Conservation (phyloP, 148 eudicot genomes). For the Gaultheria prostrata region DNA sequence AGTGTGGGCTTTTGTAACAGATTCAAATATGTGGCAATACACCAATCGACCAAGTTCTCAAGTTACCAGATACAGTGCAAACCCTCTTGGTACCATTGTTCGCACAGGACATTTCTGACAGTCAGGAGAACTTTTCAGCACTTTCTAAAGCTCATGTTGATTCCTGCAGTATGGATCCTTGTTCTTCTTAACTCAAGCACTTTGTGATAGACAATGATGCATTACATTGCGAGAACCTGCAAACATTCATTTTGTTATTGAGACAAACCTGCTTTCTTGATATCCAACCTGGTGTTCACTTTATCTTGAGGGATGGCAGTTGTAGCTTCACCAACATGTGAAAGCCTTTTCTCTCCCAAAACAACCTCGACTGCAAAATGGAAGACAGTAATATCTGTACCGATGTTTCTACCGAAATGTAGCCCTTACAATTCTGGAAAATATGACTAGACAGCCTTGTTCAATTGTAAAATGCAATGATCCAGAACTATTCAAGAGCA, state of each 20-base stretch:
- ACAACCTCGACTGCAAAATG: not conserved
- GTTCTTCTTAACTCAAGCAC: conserved; percentile 47
- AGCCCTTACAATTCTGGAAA: not conserved
- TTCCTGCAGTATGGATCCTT: conserved; percentile 42
- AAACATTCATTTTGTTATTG: conserved; percentile 43
- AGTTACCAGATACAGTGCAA: conserved; percentile 41
- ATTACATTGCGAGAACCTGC: conserved; percentile 45
- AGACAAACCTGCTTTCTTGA: conserved; percentile 21
- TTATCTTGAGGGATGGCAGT: not conserved
- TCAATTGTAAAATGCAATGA: not conserved
- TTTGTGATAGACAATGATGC: conserved; percentile 32
- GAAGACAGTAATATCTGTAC: conserved; percentile 3
- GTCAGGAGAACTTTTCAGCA: conserved; percentile 31
- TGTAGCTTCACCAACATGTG: not conserved
- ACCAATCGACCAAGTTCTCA: conserved; percentile 44
- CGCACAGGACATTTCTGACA: conserved; percentile 27
- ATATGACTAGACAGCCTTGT: not conserved
- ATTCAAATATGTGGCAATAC: conserved; percentile 27
- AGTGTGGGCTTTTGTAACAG: not conserved
- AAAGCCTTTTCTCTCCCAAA: not conserved
- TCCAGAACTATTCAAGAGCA: not conserved
- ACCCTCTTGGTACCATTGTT: conserved; percentile 35
- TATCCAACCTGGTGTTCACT: conserved; percentile 11
- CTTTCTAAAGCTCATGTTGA: conserved; percentile 32
- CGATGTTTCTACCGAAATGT: not conserved